Percentiles rank a stretch among this genome's conserved stretches.
Conservation (phyloP, 257 asterid genomes). For the Solanum etuberosum region DNA sequence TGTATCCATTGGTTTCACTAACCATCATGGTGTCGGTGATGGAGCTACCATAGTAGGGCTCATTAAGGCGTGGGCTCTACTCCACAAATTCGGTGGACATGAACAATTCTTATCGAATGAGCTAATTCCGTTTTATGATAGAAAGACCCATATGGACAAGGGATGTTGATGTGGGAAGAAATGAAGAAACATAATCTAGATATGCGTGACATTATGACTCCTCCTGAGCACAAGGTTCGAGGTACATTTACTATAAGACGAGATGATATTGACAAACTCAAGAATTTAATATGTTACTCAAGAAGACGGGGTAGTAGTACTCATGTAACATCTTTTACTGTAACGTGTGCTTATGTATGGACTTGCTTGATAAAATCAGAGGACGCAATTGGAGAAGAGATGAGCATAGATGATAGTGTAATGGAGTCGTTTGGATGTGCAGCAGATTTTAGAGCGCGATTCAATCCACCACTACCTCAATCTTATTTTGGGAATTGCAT, state of each 20-base stretch:
- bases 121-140: conserved; percentile 4
- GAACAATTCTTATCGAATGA: background rate
- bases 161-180: background rate
- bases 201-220: background rate
- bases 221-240: background rate
- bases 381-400: background rate
- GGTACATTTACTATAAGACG: conserved; percentile 9
- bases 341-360: conserved; percentile 17
- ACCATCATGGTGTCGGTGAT: conserved; percentile 9
- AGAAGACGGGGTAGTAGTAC: background rate
- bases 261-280: conserved; percentile 10
- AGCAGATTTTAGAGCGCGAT: conserved; percentile 16
- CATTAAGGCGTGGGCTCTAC: conserved; percentile 4
- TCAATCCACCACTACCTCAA: conserved; percentile 27
- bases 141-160: conserved; percentile 10
- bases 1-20: background rate
- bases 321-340: conserved; percentile 24
- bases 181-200: background rate
- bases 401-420: conserved; percentile 11
- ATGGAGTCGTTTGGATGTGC: conserved; percentile 15
- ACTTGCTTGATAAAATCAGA: conserved; percentile 9
- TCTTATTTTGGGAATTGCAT: conserved; percentile 35
- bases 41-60: background rate
- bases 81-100: background rate
- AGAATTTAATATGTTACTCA: conserved; percentile 7